Conservation (phyloP, 257 asterid genomes). For the Phtheirospermum japonicum region DNA sequence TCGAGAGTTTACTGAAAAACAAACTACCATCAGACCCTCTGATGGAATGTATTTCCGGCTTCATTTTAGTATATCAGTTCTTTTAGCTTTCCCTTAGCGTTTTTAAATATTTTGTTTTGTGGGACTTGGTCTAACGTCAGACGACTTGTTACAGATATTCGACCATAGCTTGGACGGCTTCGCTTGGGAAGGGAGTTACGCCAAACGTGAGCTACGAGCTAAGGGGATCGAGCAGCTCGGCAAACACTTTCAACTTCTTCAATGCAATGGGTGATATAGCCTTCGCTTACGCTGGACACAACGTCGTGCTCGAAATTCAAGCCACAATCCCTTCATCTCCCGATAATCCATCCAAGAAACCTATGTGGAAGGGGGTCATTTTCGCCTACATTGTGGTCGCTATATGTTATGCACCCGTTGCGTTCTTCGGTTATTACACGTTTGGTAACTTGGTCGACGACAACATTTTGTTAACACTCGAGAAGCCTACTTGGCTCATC, state of each 20-base stretch:
- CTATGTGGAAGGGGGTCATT: conserved; percentile 74
- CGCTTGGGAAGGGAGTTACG: conserved; percentile 28
- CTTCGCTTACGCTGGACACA: conserved; percentile 77
- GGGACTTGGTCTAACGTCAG: no score
- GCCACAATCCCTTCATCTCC: conserved; percentile 71
- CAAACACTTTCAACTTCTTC: conserved; percentile 41
- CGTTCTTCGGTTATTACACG: conserved; percentile 44
- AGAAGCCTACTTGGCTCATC: conserved; percentile 56
- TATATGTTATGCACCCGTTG: conserved; percentile 60
- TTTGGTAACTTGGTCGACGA: conserved; percentile 59
- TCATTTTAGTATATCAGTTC: no score
- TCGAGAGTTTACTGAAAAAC: no score
- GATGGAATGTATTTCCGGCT: no score
- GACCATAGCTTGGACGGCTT: conserved; percentile 49
- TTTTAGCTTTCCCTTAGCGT: no score
- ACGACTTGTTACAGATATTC: conserved; percentile 39
- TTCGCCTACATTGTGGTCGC: conserved; percentile 56
- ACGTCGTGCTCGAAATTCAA: conserved; percentile 67
- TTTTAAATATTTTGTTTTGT: no score
- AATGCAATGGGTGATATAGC: conserved; percentile 64
- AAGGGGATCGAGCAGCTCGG: conserved; percentile 25
- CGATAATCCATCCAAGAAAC: conserved; percentile 54
- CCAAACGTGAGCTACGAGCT: conserved; percentile 40
- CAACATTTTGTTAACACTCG: conserved; percentile 43
- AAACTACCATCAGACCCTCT: no score